Percentiles rank a stretch among this genome's conserved stretches.
Conservation (phyloP, 1,284 basidiomycete species). For the Meripilus lineatus region DNA sequence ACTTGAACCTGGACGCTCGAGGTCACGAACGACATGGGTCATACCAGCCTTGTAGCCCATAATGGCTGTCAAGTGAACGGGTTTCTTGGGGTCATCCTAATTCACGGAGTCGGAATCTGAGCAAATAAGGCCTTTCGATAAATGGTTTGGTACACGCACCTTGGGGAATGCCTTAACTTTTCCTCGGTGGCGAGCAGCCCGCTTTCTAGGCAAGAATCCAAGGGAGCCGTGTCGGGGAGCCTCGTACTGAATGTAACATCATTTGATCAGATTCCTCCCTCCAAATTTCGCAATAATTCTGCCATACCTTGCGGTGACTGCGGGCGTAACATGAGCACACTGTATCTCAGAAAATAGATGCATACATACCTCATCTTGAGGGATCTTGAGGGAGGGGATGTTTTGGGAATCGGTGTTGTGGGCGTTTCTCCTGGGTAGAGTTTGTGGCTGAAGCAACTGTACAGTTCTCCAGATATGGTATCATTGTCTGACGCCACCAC, state of each 20-base stretch:
- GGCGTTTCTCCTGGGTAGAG: conserved; percentile 12
- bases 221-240: conserved; percentile 93
- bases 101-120: neutral
- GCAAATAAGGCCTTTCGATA: neutral
- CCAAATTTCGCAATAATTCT: conserved; percentile 16
- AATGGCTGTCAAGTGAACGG: conserved; percentile 96
- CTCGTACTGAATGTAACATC: conserved; percentile 64
- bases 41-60: conserved; percentile 99
- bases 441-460: conserved; percentile 33
- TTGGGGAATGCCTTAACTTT: conserved; percentile 99
- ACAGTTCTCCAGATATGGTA: conserved; percentile 21
- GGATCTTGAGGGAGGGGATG: conserved; percentile 30
- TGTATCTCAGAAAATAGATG: conserved; percentile 4
- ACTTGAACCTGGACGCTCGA: conserved; percentile 99
- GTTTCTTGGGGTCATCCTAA: conserved; percentile 99
- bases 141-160: conserved; percentile 41
- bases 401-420: conserved; percentile 18
- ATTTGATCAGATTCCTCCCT: conserved; percentile 2
- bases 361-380: conserved; percentile 36
- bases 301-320: conserved; percentile 41
- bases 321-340: conserved; percentile 9
- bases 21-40: conserved; percentile 99
- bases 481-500: too few species aligned
- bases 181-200: conserved; percentile 92
- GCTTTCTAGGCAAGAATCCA: conserved; percentile 92